A percentile compares a stretch with the other conserved stretches of the same genome.
Evolutionary conservation across 2,329 filamentous ascomycete species (phyloP).

Genomic region (Alternaria triticina): DNA sequence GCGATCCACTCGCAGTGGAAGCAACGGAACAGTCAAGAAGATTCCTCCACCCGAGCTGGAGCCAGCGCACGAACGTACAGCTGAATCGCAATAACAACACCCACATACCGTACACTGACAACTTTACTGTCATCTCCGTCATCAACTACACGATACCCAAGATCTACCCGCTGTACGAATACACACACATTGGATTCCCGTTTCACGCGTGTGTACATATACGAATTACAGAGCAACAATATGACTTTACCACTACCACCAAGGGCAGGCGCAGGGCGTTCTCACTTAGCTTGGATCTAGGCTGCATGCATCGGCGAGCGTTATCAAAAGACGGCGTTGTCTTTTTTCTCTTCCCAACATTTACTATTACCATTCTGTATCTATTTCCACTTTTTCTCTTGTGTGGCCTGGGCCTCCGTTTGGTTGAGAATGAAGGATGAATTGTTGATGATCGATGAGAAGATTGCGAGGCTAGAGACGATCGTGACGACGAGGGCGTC

Average conservation of each 20-base stretch:
- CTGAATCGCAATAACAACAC: slow-evolving; percentile 11
- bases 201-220: slow-evolving; percentile 23
- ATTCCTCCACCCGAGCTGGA: slow-evolving; percentile 40
- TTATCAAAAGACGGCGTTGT: slow-evolving; percentile 16
- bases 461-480: slow-evolving; percentile 80
- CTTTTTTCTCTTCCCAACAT: background rate
- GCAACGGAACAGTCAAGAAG: slow-evolving; percentile 59
- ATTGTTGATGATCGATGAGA: slow-evolving; percentile 1
- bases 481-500: slow-evolving; percentile 75
- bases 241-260: slow-evolving; percentile 5
- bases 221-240: slow-evolving; percentile 11
- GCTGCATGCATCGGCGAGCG: slow-evolving; percentile 15
- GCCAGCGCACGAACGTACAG: slow-evolving; percentile 10
- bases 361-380: background rate
- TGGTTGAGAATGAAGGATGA: background rate
- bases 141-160: slow-evolving; percentile 19
- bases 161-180: slow-evolving; percentile 24
- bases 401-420: background rate
- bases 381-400: background rate
- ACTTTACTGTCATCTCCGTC: slow-evolving; percentile 16
- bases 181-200: slow-evolving; percentile 21
- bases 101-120: slow-evolving; percentile 14
- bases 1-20: slow-evolving; percentile 55
- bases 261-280: slow-evolving; percentile 16
- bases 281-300: slow-evolving; percentile 10